phyloP scores from a whole-genome alignment of 805 yeast genomes.

The Nematodospora valgi region DNA sequence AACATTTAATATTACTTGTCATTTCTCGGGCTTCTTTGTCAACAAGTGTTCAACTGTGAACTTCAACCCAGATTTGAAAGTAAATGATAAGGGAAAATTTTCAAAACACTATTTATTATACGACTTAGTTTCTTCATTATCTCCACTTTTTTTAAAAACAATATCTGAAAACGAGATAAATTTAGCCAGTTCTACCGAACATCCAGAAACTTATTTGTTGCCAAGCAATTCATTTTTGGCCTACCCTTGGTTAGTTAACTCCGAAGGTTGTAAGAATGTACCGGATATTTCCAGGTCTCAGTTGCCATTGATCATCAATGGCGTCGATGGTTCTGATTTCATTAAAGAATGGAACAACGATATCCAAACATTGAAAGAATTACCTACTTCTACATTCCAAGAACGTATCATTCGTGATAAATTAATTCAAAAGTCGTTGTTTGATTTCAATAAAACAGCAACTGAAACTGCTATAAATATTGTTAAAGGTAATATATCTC shows the following conservation, averaged over 20 bases:
- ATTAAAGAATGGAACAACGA: constrained; percentile 89
- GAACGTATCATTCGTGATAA: constrained; percentile 77
- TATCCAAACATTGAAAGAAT: constrained; percentile 75
- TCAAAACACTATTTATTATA: constrained; percentile 50
- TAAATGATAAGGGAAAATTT: constrained; percentile 32
- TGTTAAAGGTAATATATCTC: constrained; percentile 64
- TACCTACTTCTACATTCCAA: constrained; percentile 54
- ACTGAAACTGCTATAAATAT: constrained; percentile 77
- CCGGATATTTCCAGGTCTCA: constrained; percentile 67
- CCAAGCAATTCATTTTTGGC: constrained; percentile 61
- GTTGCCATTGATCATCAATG: constrained; percentile 48
- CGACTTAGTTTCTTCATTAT: constrained; percentile 59
- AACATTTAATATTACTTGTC: constrained; percentile 72
- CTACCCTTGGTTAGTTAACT: constrained; percentile 74
- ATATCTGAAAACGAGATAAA: constrained; percentile 49
- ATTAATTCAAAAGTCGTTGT: constrained; percentile 62
- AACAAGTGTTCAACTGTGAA: constrained; percentile 62
- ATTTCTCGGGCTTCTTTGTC: constrained; percentile 74
- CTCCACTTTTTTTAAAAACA: constrained; percentile 58
- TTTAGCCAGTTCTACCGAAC: constrained; percentile 33
- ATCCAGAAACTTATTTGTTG: constrained; percentile 54
- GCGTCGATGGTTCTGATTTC: constrained; percentile 56
- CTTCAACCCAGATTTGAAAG: constrained; percentile 63
- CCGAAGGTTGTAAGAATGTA: constrained; percentile 8
- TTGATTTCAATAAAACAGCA: constrained; percentile 75